A percentile compares a stretch with the other conserved stretches of the same genome.
phyloP scores from a whole-genome alignment of 73 alveolate species.

The Paramecium octaurelia region DNA sequence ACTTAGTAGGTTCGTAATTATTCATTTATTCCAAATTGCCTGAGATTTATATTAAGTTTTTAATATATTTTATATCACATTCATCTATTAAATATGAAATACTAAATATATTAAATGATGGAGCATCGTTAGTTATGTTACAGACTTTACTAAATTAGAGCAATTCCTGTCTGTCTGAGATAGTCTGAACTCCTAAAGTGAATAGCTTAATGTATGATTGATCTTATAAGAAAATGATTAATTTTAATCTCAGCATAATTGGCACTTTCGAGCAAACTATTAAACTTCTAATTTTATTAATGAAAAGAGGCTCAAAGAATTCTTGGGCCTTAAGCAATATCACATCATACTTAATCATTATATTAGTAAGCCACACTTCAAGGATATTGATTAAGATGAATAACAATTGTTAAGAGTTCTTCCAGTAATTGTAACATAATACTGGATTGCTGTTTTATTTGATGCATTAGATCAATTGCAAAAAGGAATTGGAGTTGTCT shows the following conservation, averaged over 20 bases:
- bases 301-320: background rate
- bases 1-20: background rate
- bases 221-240: background rate
- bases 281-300: background rate
- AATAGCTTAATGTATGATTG: background rate
- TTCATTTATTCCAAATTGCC: background rate
- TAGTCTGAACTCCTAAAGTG: background rate
- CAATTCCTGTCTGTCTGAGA: background rate
- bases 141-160: background rate
- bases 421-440: constrained; percentile 5
- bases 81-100: background rate
- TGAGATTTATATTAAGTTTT: background rate
- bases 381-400: background rate
- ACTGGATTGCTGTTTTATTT: background rate
- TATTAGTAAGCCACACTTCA: background rate
- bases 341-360: background rate
- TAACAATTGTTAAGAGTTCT: background rate
- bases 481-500: background rate
- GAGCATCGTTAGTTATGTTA: background rate
- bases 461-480: background rate
- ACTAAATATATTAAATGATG: background rate
- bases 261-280: background rate
- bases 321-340: background rate
- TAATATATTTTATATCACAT: background rate
- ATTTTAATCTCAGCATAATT: background rate